phyloP scores from a whole-genome alignment of 179 eudicot genomes.

The Spergularia azorica region DNA sequence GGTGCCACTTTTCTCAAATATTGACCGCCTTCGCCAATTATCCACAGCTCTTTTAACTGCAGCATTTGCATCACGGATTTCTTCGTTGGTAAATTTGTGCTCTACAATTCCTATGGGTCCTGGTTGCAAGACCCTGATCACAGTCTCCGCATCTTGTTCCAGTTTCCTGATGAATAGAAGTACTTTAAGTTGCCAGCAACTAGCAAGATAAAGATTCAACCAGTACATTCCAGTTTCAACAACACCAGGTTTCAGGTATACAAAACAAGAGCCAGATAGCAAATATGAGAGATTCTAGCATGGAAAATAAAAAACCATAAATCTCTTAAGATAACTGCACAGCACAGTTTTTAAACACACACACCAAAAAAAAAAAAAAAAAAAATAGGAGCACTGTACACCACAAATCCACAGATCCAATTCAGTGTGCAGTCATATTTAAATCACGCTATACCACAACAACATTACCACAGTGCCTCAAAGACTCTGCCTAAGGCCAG shows the following conservation, averaged over 20 bases:
- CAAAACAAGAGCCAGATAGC: background rate
- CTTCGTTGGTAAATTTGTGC: slow-evolving; percentile 83
- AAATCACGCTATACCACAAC: background rate
- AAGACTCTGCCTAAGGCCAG: background rate
- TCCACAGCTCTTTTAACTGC: slow-evolving; percentile 63
- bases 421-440: background rate
- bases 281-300: background rate
- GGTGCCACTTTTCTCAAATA: slow-evolving; percentile 44
- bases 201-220: background rate
- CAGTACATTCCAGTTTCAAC: background rate
- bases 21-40: slow-evolving; percentile 77
- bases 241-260: background rate
- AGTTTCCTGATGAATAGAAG: slow-evolving; percentile 56
- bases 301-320: background rate
- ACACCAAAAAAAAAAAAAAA: too few relatives aligned
- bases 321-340: background rate
- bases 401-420: background rate
- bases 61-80: slow-evolving; percentile 66
- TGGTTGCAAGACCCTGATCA: slow-evolving; percentile 81
- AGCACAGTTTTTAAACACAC: background rate
- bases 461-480: background rate
- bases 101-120: slow-evolving; percentile 92
- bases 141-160: slow-evolving; percentile 90
- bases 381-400: background rate
- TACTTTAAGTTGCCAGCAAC: background rate